Conservation (phyloP, 345 rosid species). For the Rhizophora apiculata region DNA sequence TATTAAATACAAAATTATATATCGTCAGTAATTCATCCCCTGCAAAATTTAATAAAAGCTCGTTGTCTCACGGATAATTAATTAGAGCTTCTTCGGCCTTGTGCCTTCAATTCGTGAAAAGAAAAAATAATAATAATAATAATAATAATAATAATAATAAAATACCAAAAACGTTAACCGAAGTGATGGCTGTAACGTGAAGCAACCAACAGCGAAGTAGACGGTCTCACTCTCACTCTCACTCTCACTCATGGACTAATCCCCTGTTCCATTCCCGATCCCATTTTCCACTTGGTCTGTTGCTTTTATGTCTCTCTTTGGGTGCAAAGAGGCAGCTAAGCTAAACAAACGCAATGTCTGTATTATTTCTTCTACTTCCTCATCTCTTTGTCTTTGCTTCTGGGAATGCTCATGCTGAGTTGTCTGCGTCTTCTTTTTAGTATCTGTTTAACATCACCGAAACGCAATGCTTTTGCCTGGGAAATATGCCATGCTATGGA, state of each 20-base stretch:
- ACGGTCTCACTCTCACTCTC: slow-evolving; percentile 12
- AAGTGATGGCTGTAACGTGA: not conserved
- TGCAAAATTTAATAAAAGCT: no score
- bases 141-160: no score
- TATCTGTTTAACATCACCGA: not conserved
- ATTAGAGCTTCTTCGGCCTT: no score
- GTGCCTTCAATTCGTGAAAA: no score
- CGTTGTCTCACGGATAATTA: no score
- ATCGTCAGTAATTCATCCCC: no score
- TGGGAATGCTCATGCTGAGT: slow-evolving; percentile 36
- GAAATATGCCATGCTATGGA: not conserved
- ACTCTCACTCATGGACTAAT: slow-evolving; percentile 2
- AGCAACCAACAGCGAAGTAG: slow-evolving; percentile 8
- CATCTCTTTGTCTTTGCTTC: slow-evolving; percentile 34
- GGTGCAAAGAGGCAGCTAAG: not conserved
- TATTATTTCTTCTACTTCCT: slow-evolving; percentile 18
- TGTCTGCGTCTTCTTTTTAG: not conserved
- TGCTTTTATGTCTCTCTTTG: no score
- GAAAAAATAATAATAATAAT: no score
- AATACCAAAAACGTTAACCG: no score
- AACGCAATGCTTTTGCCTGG: not conserved
- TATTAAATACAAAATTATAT: no score
- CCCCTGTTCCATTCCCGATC: no score
- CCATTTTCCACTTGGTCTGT: no score
- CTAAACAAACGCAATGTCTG: slow-evolving; percentile 15